A percentile compares a stretch with the other conserved stretches of the same genome.
Evolutionary conservation across 148 eudicot species (phyloP).

Genomic region (Suaeda aralocaspica): DNA sequence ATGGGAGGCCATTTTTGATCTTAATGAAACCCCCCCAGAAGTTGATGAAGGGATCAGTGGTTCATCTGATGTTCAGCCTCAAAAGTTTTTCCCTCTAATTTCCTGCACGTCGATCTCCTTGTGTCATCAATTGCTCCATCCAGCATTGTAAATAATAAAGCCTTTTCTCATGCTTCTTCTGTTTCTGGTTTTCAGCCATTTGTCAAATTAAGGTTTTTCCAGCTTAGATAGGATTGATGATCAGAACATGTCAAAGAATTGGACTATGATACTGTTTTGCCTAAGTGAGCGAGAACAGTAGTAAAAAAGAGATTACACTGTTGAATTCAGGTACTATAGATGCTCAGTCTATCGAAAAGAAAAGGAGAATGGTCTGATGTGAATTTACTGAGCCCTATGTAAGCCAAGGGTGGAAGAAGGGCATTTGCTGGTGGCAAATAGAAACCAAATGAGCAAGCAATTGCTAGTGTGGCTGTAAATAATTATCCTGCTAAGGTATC

Average conservation of each 20-base stretch:
- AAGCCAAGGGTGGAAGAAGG: conserved; percentile 29
- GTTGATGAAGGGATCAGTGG: conserved; percentile 62
- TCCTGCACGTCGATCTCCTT: conserved; percentile 50
- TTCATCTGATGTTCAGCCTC: conserved; percentile 59
- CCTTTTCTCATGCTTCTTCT: conserved; percentile 88
- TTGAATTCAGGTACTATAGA: conserved; percentile 26
- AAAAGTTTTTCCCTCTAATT: conserved; percentile 66
- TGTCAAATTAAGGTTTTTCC: conserved; percentile 49
- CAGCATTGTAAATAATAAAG: conserved; percentile 56
- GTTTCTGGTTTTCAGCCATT: conserved; percentile 99
- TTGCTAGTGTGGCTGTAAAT: conserved; percentile 30
- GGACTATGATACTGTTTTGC: conserved; percentile 25
- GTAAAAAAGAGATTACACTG: conserved; percentile 22
- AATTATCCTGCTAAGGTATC: conserved; percentile 22
- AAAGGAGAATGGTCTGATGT: conserved; percentile 96
- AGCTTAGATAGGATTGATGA: conserved; percentile 37
- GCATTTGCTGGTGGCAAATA: conserved; percentile 23
- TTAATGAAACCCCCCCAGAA: conserved; percentile 80
- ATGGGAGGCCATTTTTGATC: conserved; percentile 86
- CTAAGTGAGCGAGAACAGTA: conserved; percentile 30
- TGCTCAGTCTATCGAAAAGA: conserved; percentile 53
- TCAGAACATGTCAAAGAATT: conserved; percentile 24
- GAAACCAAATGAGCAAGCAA: conserved; percentile 42
- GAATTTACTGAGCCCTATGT: conserved; percentile 48
- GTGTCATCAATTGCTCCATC: conserved; percentile 44